phyloP scores from a whole-genome alignment of 441 rosid species.

The Erysimum cheiri region DNA sequence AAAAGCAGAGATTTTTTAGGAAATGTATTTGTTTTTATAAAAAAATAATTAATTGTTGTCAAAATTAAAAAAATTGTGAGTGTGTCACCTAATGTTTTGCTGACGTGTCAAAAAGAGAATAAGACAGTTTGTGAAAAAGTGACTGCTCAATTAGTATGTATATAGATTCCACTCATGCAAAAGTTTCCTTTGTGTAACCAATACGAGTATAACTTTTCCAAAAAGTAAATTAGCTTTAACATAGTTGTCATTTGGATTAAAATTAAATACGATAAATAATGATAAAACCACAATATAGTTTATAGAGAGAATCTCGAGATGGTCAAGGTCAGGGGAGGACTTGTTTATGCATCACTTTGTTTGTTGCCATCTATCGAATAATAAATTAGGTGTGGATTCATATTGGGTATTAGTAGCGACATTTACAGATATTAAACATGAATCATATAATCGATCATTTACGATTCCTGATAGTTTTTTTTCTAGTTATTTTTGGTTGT shows the following conservation, averaged over 20 bases:
- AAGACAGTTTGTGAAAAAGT: too few species aligned
- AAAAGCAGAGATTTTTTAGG: too few species aligned
- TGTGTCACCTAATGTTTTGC: too few species aligned
- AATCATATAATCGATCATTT: too few species aligned
- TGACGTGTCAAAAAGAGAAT: too few species aligned
- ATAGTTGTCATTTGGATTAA: not conserved
- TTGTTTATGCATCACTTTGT: not conserved
- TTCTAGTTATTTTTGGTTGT: too few species aligned
- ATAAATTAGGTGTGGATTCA: not conserved
- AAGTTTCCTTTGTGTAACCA: not conserved
- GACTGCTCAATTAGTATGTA: too few species aligned
- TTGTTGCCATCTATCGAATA: not conserved
- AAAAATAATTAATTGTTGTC: too few species aligned
- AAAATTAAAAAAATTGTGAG: too few species aligned
- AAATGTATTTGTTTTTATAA: too few species aligned
- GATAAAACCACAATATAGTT: not conserved
- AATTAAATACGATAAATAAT: not conserved
- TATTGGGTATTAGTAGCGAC: not conserved
- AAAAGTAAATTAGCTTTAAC: not conserved
- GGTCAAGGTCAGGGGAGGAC: constrained; percentile 23
- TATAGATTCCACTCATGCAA: not conserved
- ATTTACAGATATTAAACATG: too few species aligned
- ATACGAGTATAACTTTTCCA: not conserved
- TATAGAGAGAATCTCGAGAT: constrained; percentile 15
- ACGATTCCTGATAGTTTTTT: too few species aligned